These are phyloP conservation scores for Colletotrichum echinochloae DNA, from an alignment of 2,329 filamentous ascomycete genomes.

Conservation along the genomic window DNA sequence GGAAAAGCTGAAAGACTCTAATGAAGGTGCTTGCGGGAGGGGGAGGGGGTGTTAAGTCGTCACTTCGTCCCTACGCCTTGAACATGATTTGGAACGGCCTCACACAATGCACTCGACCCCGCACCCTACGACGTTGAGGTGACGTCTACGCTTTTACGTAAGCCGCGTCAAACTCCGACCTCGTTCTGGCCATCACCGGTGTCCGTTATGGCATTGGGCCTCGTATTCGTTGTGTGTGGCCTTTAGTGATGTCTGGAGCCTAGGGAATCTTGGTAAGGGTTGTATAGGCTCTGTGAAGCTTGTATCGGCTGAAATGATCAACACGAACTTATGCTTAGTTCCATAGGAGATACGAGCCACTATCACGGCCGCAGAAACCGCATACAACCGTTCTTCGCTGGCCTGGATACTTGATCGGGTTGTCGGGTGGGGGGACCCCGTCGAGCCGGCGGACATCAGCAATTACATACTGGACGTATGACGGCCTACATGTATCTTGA, in stretches of 20 bases:
- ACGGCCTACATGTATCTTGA: background rate
- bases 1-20: too few relatives aligned
- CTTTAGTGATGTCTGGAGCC: background rate
- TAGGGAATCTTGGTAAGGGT: background rate
- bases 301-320: background rate
- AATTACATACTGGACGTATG: constrained; percentile 27
- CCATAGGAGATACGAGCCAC: background rate
- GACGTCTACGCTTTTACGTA: constrained; percentile 34
- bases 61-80: too few relatives aligned
- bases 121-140: constrained; percentile 1
- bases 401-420: constrained; percentile 6
- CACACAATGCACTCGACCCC: constrained; percentile 10
- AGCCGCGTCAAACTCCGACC: background rate
- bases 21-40: too few relatives aligned
- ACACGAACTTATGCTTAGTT: background rate
- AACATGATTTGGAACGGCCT: background rate
- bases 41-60: background rate
- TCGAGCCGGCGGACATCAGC: constrained; percentile 35
- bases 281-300: background rate
- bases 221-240: background rate
- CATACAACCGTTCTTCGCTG: background rate
- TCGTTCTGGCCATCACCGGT: background rate
- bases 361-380: background rate
- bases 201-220: background rate
- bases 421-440: background rate